A percentile compares a stretch with the other conserved stretches of the same genome.
These are phyloP conservation scores for Lactarius psammicola DNA, from an alignment of 768 basidiomycete species.

Conservation along the genomic window DNA sequence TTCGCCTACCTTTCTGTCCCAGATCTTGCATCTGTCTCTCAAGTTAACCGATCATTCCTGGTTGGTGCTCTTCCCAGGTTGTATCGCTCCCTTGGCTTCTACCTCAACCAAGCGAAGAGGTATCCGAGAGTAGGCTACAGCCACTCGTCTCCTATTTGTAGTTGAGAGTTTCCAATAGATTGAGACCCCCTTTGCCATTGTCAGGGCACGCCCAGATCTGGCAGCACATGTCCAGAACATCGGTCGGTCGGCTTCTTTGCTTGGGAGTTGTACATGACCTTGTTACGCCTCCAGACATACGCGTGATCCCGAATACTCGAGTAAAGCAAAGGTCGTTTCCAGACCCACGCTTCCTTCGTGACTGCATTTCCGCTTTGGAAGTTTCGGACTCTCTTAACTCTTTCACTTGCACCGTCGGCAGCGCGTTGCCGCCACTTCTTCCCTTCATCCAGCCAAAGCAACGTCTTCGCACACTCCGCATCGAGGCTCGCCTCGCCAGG, in stretches of 20 bases:
- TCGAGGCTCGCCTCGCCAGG: slow-evolving; percentile 53
- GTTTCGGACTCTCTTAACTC: slow-evolving; percentile 52
- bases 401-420: slow-evolving; percentile 52
- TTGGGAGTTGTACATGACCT: slow-evolving; percentile 15
- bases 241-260: slow-evolving; percentile 44
- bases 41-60: slow-evolving; percentile 65
- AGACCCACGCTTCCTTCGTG: slow-evolving; percentile 50
- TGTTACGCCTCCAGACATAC: slow-evolving; percentile 44
- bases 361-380: slow-evolving; percentile 49
- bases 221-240: slow-evolving; percentile 59
- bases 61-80: slow-evolving; percentile 61
- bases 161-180: slow-evolving; percentile 34
- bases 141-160: background rate
- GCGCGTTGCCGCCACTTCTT: slow-evolving; percentile 51
- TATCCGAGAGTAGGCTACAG: slow-evolving; percentile 47
- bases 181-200: slow-evolving; percentile 59
- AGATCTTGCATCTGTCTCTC: slow-evolving; percentile 59
- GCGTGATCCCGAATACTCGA: slow-evolving; percentile 44
- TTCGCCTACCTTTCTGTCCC: slow-evolving; percentile 49
- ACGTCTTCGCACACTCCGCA: slow-evolving; percentile 46
- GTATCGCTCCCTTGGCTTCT: slow-evolving; percentile 58
- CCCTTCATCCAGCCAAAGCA: slow-evolving; percentile 44
- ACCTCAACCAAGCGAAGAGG: slow-evolving; percentile 53
- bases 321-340: slow-evolving; percentile 25
- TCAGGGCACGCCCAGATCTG: slow-evolving; percentile 51